Evolutionary conservation across 495 filamentous ascomycete species (phyloP), one percentile per base, ranked within the genome.

Genomic region (Xylona heveae): DNA sequence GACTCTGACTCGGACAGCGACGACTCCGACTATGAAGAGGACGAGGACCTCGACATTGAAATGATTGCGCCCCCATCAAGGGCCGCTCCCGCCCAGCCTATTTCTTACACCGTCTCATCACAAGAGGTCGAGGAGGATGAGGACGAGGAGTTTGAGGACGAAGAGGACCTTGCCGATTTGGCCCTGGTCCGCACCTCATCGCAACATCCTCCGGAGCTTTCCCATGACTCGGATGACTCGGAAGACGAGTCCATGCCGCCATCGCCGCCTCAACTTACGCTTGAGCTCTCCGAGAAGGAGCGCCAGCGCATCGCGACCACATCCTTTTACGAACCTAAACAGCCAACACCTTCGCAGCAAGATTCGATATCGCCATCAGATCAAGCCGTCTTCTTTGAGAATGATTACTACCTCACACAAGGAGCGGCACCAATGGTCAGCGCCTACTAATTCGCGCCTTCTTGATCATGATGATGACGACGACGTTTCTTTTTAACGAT

Each of bases 131-230:
- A 34, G 21, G 23, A 25, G 23, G 13, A 8, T 7, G 13, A 7
- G 23, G 23, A 25, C 13, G 31, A 38, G 10, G 21, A 28, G 28
- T 30, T 37, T 19, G 7, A 8, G 23, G 30, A 38, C 20, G 36
- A 38, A 28, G 31, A 1, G 4, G n/a, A 28, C 10, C 24, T 12
- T 4, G 20, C 15, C 4, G 36, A 38, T 12, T 19, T 38, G 5
- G 35, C 30, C 3, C 36, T 38, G 23, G 36, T 38, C 24, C 36
- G 36, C 20, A 40, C 30, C 6, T 19, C 29, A 19, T 38, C 36
- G 15, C 23, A 27, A 36, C n/a, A 30, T 4, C 36, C 21, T 7
- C 36, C 36, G 13, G 36, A 38, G 13, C 31, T 38, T 1, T 18
- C 28, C 19, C 32, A 32, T 22, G 36, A 38, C 24, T 37, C 28